These are phyloP conservation scores for Solanum sitiens DNA, from an alignment of 257 asterid genomes.

Conservation along the genomic window DNA sequence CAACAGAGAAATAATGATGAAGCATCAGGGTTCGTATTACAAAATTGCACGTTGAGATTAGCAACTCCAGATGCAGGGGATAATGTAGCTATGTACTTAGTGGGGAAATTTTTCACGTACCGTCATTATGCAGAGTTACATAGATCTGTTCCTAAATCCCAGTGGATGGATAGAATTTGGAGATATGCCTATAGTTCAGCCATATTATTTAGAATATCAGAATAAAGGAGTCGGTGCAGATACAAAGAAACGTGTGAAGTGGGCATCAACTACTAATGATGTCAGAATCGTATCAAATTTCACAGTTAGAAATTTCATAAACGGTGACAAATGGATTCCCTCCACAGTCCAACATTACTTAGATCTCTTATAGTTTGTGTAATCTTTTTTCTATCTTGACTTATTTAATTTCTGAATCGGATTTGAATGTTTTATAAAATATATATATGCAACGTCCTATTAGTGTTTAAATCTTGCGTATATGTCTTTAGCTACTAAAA, in stretches of 20 bases:
- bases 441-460: too few relatives aligned
- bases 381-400: not conserved
- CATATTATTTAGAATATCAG: not conserved
- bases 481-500: not conserved
- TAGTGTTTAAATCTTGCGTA: not conserved
- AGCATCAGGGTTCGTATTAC: not conserved
- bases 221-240: not conserved
- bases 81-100: not conserved
- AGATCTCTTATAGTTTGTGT: not conserved
- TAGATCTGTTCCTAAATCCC: not conserved
- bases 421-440: too few relatives aligned
- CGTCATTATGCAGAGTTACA: not conserved
- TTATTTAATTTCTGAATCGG: too few relatives aligned
- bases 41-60: not conserved
- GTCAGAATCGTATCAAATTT: not conserved
- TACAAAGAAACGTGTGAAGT: not conserved
- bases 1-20: not conserved
- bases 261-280: not conserved
- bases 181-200: not conserved
- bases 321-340: slow-evolving; percentile 1
- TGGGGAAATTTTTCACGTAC: not conserved
- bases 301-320: not conserved
- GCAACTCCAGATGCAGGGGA: not conserved
- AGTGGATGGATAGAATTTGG: not conserved
- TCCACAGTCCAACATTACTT: not conserved